phyloP scores from a whole-genome alignment of 2,329 filamentous ascomycete species.

The Colletotrichum eremochloae region DNA sequence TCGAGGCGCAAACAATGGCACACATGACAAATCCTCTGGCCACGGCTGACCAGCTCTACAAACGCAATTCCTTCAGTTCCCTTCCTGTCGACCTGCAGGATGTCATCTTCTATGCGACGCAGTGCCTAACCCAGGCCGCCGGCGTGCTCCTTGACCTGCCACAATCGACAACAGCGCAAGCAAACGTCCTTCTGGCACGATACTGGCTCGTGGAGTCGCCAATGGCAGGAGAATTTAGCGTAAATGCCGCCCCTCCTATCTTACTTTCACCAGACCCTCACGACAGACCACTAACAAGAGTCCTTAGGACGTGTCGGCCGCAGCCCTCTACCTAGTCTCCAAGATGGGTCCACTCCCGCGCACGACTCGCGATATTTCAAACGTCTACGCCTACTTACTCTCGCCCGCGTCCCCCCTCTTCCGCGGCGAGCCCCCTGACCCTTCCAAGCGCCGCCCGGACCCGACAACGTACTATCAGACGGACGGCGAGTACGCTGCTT shows the following conservation, averaged over 20 bases:
- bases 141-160: conserved; percentile 86
- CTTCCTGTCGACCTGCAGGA: conserved; percentile 79
- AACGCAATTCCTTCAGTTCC: conserved; percentile 66
- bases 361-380: conserved; percentile 83
- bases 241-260: conserved; percentile 47
- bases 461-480: conserved; percentile 76
- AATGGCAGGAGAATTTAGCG: conserved; percentile 71
- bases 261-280: not conserved
- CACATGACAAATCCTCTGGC: conserved; percentile 74
- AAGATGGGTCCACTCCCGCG: conserved; percentile 85
- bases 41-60: conserved; percentile 76
- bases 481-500: conserved; percentile 77
- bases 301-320: conserved; percentile 82
- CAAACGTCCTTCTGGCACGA: conserved; percentile 84
- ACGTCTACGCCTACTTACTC: conserved; percentile 86
- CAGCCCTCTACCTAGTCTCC: conserved; percentile 82
- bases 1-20: conserved; percentile 33
- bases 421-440: conserved; percentile 52
- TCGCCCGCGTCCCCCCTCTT: conserved; percentile 71
- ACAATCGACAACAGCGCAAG: conserved; percentile 87
- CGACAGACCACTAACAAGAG: not conserved
- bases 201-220: conserved; percentile 78
- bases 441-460: conserved; percentile 51
- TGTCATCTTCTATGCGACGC: conserved; percentile 77
- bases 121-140: conserved; percentile 81